Evolutionary conservation across 805 yeast species (phyloP).

Genomic region (Scheffersomyces stipitis): DNA sequence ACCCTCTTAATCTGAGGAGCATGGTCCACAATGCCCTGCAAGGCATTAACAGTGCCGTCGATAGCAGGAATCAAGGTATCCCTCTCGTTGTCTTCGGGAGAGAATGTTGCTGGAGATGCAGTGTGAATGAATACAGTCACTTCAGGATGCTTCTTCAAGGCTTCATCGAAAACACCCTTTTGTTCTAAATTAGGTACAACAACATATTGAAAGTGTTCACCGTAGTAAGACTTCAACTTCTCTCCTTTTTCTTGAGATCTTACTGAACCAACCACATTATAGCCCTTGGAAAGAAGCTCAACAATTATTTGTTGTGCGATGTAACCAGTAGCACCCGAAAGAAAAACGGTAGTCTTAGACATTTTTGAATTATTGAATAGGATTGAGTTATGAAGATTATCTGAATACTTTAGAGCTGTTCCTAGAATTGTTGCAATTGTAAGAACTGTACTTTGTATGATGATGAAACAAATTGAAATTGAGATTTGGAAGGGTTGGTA

Average conservation of each 20-base stretch:
- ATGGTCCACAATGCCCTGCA: not conserved
- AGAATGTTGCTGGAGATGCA: slow-evolving; percentile 43
- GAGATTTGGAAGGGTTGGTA: not conserved
- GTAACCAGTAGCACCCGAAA: no score
- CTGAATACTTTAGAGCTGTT: not conserved
- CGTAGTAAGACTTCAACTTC: no score
- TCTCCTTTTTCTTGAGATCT: no score
- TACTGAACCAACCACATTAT: no score
- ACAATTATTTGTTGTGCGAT: no score
- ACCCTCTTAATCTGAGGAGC: slow-evolving; percentile 1
- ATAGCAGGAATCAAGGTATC: slow-evolving; percentile 13
- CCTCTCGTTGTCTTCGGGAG: slow-evolving; percentile 7
- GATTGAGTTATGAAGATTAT: not conserved
- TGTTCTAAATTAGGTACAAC: slow-evolving; percentile 28
- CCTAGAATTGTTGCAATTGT: not conserved
- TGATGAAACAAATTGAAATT: not conserved
- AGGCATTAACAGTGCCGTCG: slow-evolving; percentile 4
- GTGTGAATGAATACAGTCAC: slow-evolving; percentile 46
- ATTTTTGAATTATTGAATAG: no score
- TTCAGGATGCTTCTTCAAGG: slow-evolving; percentile 39
- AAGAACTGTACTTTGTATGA: not conserved
- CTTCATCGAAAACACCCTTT: slow-evolving; percentile 47
- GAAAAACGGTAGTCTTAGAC: no score
- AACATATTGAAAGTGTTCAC: slow-evolving; percentile 25
- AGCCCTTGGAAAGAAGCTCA: no score